phyloP scores from a whole-genome alignment of 192 early-diverging fungal genomes.

The Funneliformis geosporum region DNA sequence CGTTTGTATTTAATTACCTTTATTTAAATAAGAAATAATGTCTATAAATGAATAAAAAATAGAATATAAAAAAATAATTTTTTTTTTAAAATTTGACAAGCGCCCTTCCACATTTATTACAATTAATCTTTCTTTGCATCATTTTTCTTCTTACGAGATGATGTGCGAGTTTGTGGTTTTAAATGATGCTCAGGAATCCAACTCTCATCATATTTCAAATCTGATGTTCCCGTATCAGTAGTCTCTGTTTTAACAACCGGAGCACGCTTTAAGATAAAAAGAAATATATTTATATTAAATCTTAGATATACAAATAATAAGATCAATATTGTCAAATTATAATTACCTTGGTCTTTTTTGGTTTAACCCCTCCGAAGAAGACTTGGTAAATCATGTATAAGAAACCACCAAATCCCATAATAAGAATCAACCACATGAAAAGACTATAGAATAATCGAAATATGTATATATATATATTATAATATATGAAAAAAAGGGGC shows the following conservation, averaged over 20 bases:
- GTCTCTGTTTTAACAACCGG: conserved; percentile 1
- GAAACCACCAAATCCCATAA: conserved; percentile 44
- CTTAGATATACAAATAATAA: neutral
- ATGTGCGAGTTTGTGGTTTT: neutral
- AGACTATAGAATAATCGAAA: conserved; percentile 36
- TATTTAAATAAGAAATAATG: too few species aligned
- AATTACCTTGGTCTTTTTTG: conserved; percentile 37
- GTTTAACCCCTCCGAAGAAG: conserved; percentile 44
- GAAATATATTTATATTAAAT: neutral
- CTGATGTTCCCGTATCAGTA: neutral
- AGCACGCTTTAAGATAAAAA: neutral
- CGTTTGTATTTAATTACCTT: too few species aligned
- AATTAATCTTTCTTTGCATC: neutral
- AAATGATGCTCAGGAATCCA: conserved; percentile 59
- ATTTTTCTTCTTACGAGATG: conserved; percentile 13
- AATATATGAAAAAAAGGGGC: neutral
- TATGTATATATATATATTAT: neutral
- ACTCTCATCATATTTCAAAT: conserved; percentile 44
- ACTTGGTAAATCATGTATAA: conserved; percentile 49
- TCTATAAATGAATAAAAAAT: too few species aligned
- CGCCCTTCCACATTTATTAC: too few species aligned
- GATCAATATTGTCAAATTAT: conserved; percentile 5
- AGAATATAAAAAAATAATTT: too few species aligned
- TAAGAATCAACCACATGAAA: conserved; percentile 50
- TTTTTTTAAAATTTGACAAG: too few species aligned